Conservation (phyloP, 164 flowering plant species). For the Cinnamomum chago region DNA sequence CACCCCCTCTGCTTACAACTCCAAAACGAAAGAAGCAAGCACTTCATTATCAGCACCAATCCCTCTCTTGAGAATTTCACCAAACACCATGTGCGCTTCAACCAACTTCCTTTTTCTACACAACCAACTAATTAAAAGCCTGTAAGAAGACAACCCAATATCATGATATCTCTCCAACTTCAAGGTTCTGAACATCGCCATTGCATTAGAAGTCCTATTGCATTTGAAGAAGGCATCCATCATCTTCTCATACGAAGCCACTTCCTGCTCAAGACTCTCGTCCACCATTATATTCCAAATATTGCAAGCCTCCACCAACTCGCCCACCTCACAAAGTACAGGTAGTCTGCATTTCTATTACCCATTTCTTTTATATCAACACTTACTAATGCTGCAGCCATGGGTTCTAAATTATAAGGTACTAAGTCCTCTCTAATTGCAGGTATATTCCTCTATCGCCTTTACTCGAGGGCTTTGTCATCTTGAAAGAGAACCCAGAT, state of each 20-base stretch:
- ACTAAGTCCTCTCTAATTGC: too few species aligned
- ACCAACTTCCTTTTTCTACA: too few species aligned
- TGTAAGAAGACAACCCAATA: slow-evolving; percentile 56
- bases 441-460: too few species aligned
- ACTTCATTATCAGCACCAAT: too few species aligned
- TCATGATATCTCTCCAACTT: slow-evolving; percentile 40
- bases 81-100: too few species aligned
- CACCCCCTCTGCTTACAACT: slow-evolving; percentile 43
- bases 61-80: too few species aligned
- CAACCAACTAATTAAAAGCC: slow-evolving; percentile 14
- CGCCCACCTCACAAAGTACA: slow-evolving; percentile 54
- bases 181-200: slow-evolving; percentile 58
- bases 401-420: too few species aligned
- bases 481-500: too few species aligned
- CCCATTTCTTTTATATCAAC: too few species aligned
- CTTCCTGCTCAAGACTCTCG: slow-evolving; percentile 53
- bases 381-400: too few species aligned
- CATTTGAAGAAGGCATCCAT: slow-evolving; percentile 69
- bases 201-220: slow-evolving; percentile 51
- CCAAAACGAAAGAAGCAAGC: slow-evolving; percentile 53
- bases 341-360: too few species aligned
- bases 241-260: slow-evolving; percentile 48
- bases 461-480: too few species aligned
- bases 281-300: slow-evolving; percentile 82
- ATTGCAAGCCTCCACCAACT: slow-evolving; percentile 71